Evolutionary conservation across 129 eudicot genomes (phyloP).

Genomic region (Flaveria trinervia): DNA sequence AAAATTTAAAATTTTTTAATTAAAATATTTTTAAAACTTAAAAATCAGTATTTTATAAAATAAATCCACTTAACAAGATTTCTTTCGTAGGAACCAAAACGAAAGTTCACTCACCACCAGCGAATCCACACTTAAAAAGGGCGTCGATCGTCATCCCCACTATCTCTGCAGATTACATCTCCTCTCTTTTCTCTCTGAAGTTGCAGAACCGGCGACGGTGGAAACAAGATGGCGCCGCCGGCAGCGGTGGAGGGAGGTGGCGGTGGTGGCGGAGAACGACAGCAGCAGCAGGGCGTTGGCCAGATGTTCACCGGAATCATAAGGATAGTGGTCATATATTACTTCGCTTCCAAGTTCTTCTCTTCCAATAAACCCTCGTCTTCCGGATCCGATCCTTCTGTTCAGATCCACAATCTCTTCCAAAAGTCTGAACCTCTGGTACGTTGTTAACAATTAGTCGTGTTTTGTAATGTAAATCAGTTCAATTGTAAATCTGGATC

Average conservation of each 20-base stretch:
- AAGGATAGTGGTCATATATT: slow-evolving; percentile 78
- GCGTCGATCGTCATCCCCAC: not conserved
- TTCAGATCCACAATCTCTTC: slow-evolving; percentile 86
- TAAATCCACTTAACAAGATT: no score
- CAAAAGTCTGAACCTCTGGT: slow-evolving; percentile 79
- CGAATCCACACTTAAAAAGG: no score
- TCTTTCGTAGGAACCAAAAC: no score
- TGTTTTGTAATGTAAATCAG: not conserved
- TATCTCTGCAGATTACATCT: slow-evolving; percentile 7
- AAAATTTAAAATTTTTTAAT: no score
- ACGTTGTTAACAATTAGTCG: slow-evolving; percentile 12
- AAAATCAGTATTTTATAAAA: no score
- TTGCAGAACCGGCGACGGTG: slow-evolving; percentile 25
- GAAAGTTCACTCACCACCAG: no score
- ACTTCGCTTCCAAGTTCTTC: slow-evolving; percentile 87
- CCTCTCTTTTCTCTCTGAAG: slow-evolving; percentile 15
- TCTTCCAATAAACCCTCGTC: slow-evolving; percentile 46
- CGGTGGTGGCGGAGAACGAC: slow-evolving; percentile 39
- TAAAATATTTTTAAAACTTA: no score
- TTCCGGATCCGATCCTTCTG: slow-evolving; percentile 46
- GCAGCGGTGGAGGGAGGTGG: slow-evolving; percentile 54
- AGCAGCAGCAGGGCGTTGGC: slow-evolving; percentile 57
- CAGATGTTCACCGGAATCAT: slow-evolving; percentile 73
- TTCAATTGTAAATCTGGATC: slow-evolving; percentile 1
- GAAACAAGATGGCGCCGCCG: slow-evolving; percentile 87